Evolutionary conservation across 176 grass and related monocot genomes (phyloP).

Genomic region (Zea mays): Zm-B73-REFERENCE-NAM-5.0 NC_050103.1:17872001-17872500

Average conservation of each 20-base stretch:
- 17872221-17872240: conserved; percentile 99
- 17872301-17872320: conserved; percentile 77
- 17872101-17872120: neutral
- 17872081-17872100: neutral
- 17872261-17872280: conserved; percentile 75
- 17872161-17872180: conserved; percentile 43
- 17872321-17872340: conserved; percentile 1
- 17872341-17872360: conserved; percentile 25
- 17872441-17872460: neutral
- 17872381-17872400: neutral
- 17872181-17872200: conserved; percentile 86
- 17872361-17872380: neutral
- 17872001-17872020: conserved; percentile 86
- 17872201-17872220: conserved; percentile 91
- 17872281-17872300: conserved; percentile 88
- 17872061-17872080: conserved; percentile 60
- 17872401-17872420: neutral
- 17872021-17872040: conserved; percentile 71
- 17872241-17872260: conserved; percentile 97
- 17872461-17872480: conserved; percentile 18
- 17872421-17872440: neutral
- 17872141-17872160: conserved; percentile 1
- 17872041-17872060: conserved; percentile 86
- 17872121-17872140: neutral
- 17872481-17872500: neutral